Evolutionary conservation across 768 basidiomycete genomes (phyloP).

Genomic region (Lanmaoa rubissima): DNA sequence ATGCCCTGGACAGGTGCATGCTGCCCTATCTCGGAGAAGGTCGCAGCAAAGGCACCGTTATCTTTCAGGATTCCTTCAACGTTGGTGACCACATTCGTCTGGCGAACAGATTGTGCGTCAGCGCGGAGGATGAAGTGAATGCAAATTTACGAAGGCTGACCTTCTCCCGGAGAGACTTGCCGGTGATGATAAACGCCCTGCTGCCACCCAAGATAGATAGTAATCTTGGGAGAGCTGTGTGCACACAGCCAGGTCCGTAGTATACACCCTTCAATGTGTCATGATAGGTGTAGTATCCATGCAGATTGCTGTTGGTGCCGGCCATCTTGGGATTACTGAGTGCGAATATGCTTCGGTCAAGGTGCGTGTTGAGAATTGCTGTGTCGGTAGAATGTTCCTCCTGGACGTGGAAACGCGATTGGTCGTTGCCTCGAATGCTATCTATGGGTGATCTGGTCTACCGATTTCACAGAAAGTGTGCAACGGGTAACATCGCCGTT

Average conservation of each 20-base stretch:
- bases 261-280: slow-evolving; percentile 66
- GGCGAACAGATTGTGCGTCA: slow-evolving; percentile 10
- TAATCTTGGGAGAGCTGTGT: slow-evolving; percentile 62
- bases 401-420: not conserved
- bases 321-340: slow-evolving; percentile 7
- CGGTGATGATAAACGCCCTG: slow-evolving; percentile 72
- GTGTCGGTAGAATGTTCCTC: slow-evolving; percentile 4
- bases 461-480: slow-evolving; percentile 4
- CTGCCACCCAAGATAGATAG: slow-evolving; percentile 51
- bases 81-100: slow-evolving; percentile 27
- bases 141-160: slow-evolving; percentile 24
- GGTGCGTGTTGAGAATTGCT: not conserved
- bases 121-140: not conserved
- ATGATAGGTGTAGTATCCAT: slow-evolving; percentile 65
- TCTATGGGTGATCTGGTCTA: slow-evolving; percentile 6
- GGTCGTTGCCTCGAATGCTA: not conserved
- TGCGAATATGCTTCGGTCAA: not conserved
- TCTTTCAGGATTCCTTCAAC: slow-evolving; percentile 49
- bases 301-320: slow-evolving; percentile 2
- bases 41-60: slow-evolving; percentile 58
- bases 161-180: slow-evolving; percentile 65
- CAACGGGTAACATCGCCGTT: slow-evolving; percentile 1
- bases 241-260: slow-evolving; percentile 69
- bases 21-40: slow-evolving; percentile 72
- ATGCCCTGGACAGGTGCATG: slow-evolving; percentile 72